Evolutionary conservation across 1,284 basidiomycete genomes (phyloP).

Genomic region (Cystobasidium pallidum): DNA sequence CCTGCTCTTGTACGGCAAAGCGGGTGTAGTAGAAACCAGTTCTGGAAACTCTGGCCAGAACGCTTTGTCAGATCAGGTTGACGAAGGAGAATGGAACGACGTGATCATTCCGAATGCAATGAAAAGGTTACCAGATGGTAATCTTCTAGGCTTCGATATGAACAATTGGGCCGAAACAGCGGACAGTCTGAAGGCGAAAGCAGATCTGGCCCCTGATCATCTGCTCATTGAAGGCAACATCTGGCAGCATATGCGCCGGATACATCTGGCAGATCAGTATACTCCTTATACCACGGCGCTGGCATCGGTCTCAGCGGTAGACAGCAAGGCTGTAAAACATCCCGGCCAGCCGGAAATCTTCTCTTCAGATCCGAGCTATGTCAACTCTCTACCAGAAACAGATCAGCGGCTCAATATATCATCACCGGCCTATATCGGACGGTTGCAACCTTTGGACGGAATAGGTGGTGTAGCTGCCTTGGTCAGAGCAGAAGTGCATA

Average conservation of each 20-base stretch:
- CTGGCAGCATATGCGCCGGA: constrained; percentile 42
- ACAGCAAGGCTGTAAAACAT: background rate
- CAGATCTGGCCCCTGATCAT: constrained; percentile 12
- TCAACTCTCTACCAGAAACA: background rate
- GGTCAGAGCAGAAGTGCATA: constrained; percentile 42
- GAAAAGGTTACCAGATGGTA: constrained; percentile 25
- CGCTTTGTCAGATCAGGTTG: background rate
- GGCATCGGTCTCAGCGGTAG: background rate
- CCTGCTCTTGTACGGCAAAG: constrained; percentile 45
- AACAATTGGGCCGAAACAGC: constrained; percentile 47
- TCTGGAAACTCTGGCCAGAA: background rate
- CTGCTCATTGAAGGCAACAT: constrained; percentile 48
- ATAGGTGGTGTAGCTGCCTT: constrained; percentile 40
- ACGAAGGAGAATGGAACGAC: constrained; percentile 35
- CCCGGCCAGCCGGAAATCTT: constrained; percentile 32
- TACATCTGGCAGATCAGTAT: constrained; percentile 44
- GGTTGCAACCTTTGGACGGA: constrained; percentile 28
- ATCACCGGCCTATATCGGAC: constrained; percentile 45
- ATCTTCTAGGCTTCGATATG: constrained; percentile 44
- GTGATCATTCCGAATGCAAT: constrained; percentile 47
- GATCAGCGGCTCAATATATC: constrained; percentile 43
- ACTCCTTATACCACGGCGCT: constrained; percentile 14
- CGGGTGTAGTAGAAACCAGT: constrained; percentile 33
- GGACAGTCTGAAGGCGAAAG: constrained; percentile 30
- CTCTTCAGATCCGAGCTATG: constrained; percentile 33